Percentiles rank a stretch among this genome's conserved stretches.
These are phyloP conservation scores for Apostasia shenzhenica DNA, from an alignment of 106 monocot genomes.

Conservation along the genomic window DNA sequence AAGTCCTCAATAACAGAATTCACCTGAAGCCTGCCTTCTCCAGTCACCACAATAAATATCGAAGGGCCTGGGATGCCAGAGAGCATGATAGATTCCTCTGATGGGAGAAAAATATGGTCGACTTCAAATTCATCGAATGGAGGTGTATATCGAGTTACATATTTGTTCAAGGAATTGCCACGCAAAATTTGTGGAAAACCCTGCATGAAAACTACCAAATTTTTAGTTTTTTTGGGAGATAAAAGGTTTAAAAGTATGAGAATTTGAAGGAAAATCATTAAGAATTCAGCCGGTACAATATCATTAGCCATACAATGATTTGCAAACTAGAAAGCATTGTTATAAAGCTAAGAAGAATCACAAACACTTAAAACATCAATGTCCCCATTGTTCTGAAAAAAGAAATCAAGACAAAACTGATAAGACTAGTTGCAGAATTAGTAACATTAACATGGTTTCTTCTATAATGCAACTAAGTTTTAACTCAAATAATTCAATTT, in stretches of 20 bases:
- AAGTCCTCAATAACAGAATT: conserved; percentile 13
- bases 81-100: conserved; percentile 30
- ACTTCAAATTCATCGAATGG: conserved; percentile 98
- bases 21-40: conserved; percentile 38
- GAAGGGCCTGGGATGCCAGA: conserved; percentile 56
- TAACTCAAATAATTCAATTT: conserved; percentile 4
- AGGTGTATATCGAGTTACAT: conserved; percentile 61
- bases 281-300: too few species aligned
- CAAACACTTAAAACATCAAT: too few species aligned
- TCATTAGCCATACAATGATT: too few species aligned
- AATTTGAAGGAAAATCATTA: too few species aligned
- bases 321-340: too few species aligned
- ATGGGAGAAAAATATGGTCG: conserved; percentile 39
- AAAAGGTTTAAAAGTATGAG: too few species aligned
- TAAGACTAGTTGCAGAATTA: too few species aligned
- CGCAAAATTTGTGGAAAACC: conserved; percentile 78
- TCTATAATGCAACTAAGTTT: neutral
- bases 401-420: too few species aligned
- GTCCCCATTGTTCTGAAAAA: too few species aligned
- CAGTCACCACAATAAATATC: conserved; percentile 50
- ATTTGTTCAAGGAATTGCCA: conserved; percentile 33
- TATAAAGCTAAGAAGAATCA: too few species aligned
- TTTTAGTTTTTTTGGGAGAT: neutral
- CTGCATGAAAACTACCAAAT: conserved; percentile 19
- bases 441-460: too few species aligned